These are phyloP conservation scores for Calendula officinalis DNA, from an alignment of 129 eudicot species.

Conservation along the genomic window DNA sequence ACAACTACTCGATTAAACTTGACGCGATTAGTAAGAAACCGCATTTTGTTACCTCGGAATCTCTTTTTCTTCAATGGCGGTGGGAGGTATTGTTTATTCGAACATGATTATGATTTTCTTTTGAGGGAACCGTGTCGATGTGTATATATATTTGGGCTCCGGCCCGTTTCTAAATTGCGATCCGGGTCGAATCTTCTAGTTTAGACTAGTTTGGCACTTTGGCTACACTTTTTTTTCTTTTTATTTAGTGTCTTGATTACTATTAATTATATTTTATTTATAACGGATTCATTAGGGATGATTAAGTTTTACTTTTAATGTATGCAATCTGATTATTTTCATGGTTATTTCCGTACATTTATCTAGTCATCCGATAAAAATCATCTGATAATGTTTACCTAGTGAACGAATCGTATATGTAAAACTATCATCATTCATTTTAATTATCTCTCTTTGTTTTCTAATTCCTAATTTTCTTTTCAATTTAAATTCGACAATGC, in stretches of 20 bases:
- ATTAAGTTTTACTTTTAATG: neutral
- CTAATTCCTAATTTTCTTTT: no score
- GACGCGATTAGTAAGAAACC: conserved; percentile 17
- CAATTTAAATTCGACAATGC: no score
- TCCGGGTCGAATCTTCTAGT: conserved; percentile 9
- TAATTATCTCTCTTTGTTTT: no score
- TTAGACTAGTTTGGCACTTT: neutral
- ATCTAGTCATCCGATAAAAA: no score
- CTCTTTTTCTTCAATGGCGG: conserved; percentile 25
- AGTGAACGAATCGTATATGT: no score
- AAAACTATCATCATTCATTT: no score
- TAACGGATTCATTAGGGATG: neutral
- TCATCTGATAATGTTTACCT: no score
- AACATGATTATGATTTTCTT: conserved; percentile 21
- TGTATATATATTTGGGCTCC: neutral
- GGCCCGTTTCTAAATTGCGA: neutral
- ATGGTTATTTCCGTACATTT: no score
- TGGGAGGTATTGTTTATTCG: conserved; percentile 26
- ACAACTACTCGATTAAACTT: neutral
- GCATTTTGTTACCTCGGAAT: conserved; percentile 11
- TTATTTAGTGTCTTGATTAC: neutral
- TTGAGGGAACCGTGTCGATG: neutral
- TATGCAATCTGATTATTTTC: no score
- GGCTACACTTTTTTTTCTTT: neutral
- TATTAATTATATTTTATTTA: no score